A percentile compares a stretch with the other conserved stretches of the same genome.
These are phyloP conservation scores for Lasiodiplodia sp. DNA, from an alignment of 2,329 filamentous ascomycete genomes.

Conservation along the genomic window DNA sequence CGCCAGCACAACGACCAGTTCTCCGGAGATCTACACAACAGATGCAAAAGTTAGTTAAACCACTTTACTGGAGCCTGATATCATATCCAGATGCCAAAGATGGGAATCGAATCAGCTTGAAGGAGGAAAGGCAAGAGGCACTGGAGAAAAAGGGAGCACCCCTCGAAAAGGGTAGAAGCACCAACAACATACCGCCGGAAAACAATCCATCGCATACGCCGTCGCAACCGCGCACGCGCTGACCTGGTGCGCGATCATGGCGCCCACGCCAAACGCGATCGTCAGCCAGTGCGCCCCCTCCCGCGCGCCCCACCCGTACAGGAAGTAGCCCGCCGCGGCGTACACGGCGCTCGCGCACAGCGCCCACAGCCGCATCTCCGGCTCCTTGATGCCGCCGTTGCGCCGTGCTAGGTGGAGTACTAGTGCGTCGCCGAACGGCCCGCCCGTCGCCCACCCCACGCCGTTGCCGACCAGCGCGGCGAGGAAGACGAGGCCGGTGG, in stretches of 20 bases:
- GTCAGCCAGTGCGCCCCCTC: constrained; percentile 44
- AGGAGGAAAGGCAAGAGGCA: neutral
- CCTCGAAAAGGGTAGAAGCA: neutral
- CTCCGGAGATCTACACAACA: constrained; percentile 8
- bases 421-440: constrained; percentile 34
- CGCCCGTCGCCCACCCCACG: constrained; percentile 30
- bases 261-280: constrained; percentile 47
- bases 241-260: constrained; percentile 52
- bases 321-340: constrained; percentile 46
- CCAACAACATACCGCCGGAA: constrained; percentile 36
- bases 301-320: constrained; percentile 50
- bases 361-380: constrained; percentile 56
- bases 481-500: constrained; percentile 38
- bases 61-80: neutral
- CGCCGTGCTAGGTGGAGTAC: constrained; percentile 42
- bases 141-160: neutral
- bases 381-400: constrained; percentile 47
- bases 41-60: neutral
- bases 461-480: constrained; percentile 36
- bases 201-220: constrained; percentile 53
- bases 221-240: constrained; percentile 49
- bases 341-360: constrained; percentile 44
- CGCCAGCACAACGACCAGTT: constrained; percentile 28
- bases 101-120: fast-evolving
- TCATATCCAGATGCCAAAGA: too few relatives aligned